Percentiles rank a stretch among this genome's conserved stretches.
Evolutionary conservation across 495 filamentous ascomycete species (phyloP).

Genomic region (Penicillium robsamsonii): DNA sequence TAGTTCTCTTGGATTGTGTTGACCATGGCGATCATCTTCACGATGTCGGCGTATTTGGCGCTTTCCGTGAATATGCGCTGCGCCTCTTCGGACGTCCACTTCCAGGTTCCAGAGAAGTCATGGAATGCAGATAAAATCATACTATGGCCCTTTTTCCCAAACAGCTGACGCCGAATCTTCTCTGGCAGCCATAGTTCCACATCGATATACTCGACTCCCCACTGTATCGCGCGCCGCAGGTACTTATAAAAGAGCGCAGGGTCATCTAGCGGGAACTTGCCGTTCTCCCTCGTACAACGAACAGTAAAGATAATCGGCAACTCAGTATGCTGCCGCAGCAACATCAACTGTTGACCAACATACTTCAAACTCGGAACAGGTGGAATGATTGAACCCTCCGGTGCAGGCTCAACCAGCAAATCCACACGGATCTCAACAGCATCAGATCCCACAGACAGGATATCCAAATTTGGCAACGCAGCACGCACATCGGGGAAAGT

Average conservation of each 20-base stretch:
- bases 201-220: conserved; percentile 86
- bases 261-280: conserved; percentile 78
- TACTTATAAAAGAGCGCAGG: conserved; percentile 72
- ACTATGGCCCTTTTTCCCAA: conserved; percentile 68
- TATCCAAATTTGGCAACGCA: conserved; percentile 79
- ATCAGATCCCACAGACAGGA: conserved; percentile 79
- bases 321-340: conserved; percentile 76
- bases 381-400: conserved; percentile 49
- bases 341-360: conserved; percentile 81
- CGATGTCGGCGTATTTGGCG: conserved; percentile 72
- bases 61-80: conserved; percentile 66
- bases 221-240: conserved; percentile 73
- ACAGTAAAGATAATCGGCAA: conserved; percentile 85
- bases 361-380: conserved; percentile 74
- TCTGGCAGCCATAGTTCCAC: conserved; percentile 84
- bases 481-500: conserved; percentile 83
- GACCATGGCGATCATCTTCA: conserved; percentile 86
- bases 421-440: conserved; percentile 82
- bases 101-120: conserved; percentile 79
- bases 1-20: conserved; percentile 78
- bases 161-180: conserved; percentile 63
- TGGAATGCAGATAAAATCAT: conserved; percentile 85
- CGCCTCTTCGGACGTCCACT: conserved; percentile 71
- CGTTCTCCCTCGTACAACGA: conserved; percentile 75
- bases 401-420: conserved; percentile 67